A percentile compares a stretch with the other conserved stretches of the same genome.
phyloP scores from a whole-genome alignment of 805 yeast genomes.

The Candida boidinii region DNA sequence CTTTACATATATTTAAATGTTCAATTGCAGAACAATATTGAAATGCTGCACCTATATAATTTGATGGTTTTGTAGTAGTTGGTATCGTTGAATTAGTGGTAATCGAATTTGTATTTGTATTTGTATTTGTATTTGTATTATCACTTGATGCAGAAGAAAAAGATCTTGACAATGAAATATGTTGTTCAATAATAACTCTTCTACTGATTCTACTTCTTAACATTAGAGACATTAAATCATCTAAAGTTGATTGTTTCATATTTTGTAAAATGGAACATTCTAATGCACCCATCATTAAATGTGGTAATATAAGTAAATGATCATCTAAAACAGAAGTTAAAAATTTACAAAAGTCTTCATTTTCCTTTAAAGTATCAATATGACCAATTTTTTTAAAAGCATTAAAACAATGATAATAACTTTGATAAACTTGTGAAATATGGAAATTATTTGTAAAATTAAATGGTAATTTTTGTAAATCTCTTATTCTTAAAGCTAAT shows the following conservation, averaged over 20 bases:
- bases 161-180: conserved; percentile 59
- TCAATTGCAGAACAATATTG: conserved; percentile 68
- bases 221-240: conserved; percentile 66
- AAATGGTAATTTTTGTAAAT: conserved; percentile 73
- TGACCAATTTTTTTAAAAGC: conserved; percentile 66
- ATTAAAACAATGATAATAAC: conserved; percentile 83
- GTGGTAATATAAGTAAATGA: conserved; percentile 77
- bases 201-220: conserved; percentile 82
- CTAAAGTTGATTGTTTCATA: conserved; percentile 57
- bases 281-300: conserved; percentile 86
- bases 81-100: neutral
- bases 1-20: conserved; percentile 49
- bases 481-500: conserved; percentile 70
- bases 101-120: neutral
- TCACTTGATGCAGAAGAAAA: neutral
- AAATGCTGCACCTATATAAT: conserved; percentile 71
- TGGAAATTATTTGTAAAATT: conserved; percentile 80
- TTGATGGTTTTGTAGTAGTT: conserved; percentile 35
- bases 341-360: conserved; percentile 60
- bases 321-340: conserved; percentile 62
- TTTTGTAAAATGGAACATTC: conserved; percentile 59
- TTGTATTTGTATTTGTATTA: neutral
- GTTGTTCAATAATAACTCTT: conserved; percentile 87
- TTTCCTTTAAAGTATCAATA: conserved; percentile 65
- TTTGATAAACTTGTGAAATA: conserved; percentile 73